Evolutionary conservation across 352 stramenopile species (phyloP).

Genomic region (Pythium rishiriense): DNA sequence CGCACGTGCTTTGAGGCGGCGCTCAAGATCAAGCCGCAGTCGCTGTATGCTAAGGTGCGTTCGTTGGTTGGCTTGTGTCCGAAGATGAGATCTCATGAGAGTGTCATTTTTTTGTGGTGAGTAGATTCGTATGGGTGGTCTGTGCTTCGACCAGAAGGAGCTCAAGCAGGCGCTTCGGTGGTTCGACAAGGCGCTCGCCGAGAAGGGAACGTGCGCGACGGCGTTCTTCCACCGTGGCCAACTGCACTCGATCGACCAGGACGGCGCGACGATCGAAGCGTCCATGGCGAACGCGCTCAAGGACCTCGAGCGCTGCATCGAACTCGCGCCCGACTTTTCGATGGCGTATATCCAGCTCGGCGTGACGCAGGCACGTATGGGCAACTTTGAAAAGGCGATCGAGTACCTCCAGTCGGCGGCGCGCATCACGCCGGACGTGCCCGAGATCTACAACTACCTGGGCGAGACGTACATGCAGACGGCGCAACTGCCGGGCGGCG

Average conservation of each 20-base stretch:
- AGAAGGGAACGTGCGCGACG: conserved; percentile 69
- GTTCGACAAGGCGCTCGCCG: conserved; percentile 71
- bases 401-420: conserved; percentile 65
- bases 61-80: background rate
- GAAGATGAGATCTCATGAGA: background rate
- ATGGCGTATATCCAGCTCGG: conserved; percentile 86
- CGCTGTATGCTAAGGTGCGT: conserved; percentile 64
- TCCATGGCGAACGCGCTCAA: conserved; percentile 55
- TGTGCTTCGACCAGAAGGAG: conserved; percentile 85
- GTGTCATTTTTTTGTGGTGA: background rate
- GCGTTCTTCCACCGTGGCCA: conserved; percentile 84
- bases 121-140: conserved; percentile 72
- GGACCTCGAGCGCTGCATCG: conserved; percentile 75
- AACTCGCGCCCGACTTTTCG: conserved; percentile 67
- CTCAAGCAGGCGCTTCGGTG: conserved; percentile 66
- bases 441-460: conserved; percentile 87
- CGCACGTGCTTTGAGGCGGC: conserved; percentile 66
- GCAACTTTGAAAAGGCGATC: conserved; percentile 71
- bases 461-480: conserved; percentile 88
- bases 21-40: conserved; percentile 64
- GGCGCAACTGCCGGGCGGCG: conserved; percentile 51
- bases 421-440: conserved; percentile 68
- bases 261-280: conserved; percentile 52
- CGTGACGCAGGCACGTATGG: conserved; percentile 69
- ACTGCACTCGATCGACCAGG: conserved; percentile 76